Evolutionary conservation across 768 basidiomycete species (phyloP), one percentile per base, ranked within the genome.

Genomic region (Kwoniella sp.): DNA sequence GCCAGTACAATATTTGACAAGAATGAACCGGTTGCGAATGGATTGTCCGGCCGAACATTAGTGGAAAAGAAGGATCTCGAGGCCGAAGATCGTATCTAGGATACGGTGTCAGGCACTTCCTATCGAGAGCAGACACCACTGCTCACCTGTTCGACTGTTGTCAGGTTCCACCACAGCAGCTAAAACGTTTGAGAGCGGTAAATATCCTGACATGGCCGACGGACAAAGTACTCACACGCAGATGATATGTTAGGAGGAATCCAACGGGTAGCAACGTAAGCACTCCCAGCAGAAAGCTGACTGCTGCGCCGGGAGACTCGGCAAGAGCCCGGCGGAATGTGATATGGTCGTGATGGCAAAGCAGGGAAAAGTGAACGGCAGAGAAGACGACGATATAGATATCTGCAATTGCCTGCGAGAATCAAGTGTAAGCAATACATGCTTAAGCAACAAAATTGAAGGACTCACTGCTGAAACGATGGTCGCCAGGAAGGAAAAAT

Each of bases 131-230:
- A 54, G 60, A 51, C 49, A 56, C 49, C 27, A 25, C 29, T 33
- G 68, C 82, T 73, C 71, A 87, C 86, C 81, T 90, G 89, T 77
- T 96, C 92, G 56, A 96, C 90, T n/a, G 91, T 96, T 8, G 92
- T 95, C 29, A 89, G 80, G 73, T 93, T 92, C 57, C 90, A 77
- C 27, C 90, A 70, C 46, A 93, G 75, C 41, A 96, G 79, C 63
- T 65, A 27, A 26, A 22, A 15, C 20, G 15, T n/a, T 34, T 19
- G 4, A 37, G 10, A 32, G 19, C 14, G 44, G 34, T 32, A 31
- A 50, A 43, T 27, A 39, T 17, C 15, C 34, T 36, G 15, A 14
- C 15, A 6, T 19, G 5, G 6, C 34, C 5, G 34, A 4, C 19
- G 32, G 17, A 33, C 17, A 36, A 37, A 32, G 40, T 37, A 77